Evolutionary conservation across 73 alveolate species (phyloP).

Genomic region (Stentor coeruleus): DNA sequence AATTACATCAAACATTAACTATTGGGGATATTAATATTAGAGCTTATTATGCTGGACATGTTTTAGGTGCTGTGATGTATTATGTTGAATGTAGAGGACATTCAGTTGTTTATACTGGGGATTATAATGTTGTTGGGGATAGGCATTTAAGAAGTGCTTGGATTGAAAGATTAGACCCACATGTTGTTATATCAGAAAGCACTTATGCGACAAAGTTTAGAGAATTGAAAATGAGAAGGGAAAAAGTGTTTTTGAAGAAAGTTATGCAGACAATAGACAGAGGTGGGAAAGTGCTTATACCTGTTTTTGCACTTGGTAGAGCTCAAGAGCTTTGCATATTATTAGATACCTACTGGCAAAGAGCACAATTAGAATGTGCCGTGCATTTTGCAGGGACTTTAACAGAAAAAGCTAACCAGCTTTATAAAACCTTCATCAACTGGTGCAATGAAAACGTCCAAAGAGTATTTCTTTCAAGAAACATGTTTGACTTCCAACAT

Average conservation of each 20-base stretch:
- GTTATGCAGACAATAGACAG: slow-evolving; percentile 93
- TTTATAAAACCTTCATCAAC: slow-evolving; percentile 82
- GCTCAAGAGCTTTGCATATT: slow-evolving; percentile 98
- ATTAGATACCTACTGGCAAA: slow-evolving; percentile 95
- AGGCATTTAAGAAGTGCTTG: slow-evolving; percentile 97
- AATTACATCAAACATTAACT: slow-evolving; percentile 25
- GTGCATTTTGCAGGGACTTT: slow-evolving; percentile 36
- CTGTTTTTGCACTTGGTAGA: slow-evolving; percentile 99
- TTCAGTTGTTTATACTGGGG: slow-evolving; percentile 98
- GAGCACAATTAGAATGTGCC: slow-evolving; percentile 57
- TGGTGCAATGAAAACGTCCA: slow-evolving; percentile 90
- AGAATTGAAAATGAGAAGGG: slow-evolving; percentile 96
- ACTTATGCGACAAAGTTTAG: slow-evolving; percentile 84
- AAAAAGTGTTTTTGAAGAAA: slow-evolving; percentile 90
- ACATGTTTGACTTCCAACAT: slow-evolving; percentile 94
- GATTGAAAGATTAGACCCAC: slow-evolving; percentile 88
- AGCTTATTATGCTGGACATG: slow-evolving; percentile 99
- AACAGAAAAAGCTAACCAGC: slow-evolving; percentile 78
- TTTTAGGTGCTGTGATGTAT: slow-evolving; percentile 97
- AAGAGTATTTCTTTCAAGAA: slow-evolving; percentile 68
- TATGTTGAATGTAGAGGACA: slow-evolving; percentile 38
- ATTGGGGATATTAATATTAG: slow-evolving; percentile 62
- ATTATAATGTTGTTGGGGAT: slow-evolving; percentile 91
- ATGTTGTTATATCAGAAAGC: slow-evolving; percentile 92
- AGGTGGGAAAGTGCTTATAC: slow-evolving; percentile 98